Percentiles rank a stretch among this genome's conserved stretches.
Evolutionary conservation across 441 rosid species (phyloP).

Genomic region (Erodium chrysanthum): DNA sequence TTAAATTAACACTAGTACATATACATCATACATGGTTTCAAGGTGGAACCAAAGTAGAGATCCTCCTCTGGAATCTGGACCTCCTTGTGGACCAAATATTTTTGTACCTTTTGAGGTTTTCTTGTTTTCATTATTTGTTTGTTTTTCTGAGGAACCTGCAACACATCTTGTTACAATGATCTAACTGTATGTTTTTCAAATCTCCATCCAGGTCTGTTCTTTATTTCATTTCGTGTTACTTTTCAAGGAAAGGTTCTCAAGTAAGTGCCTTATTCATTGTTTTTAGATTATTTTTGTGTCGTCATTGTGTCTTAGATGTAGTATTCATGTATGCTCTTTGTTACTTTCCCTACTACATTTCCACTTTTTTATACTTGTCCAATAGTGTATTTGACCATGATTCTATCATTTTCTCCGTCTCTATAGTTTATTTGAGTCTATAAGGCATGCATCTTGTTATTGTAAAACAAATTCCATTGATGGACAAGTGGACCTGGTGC

Average conservation of each 20-base stretch:
- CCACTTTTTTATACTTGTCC: not conserved
- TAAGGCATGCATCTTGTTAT: not conserved
- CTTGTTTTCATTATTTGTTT: not conserved
- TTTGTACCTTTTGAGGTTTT: not conserved
- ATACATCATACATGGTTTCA: not conserved
- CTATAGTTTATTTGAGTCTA: not conserved
- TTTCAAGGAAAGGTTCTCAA: constrained; percentile 76
- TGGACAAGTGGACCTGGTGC: constrained; percentile 1
- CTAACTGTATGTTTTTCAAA: constrained; percentile 21
- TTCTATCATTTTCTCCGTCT: not conserved
- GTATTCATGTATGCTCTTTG: not conserved
- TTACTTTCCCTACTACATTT: not conserved
- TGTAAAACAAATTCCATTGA: constrained; percentile 5
- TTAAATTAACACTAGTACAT: not conserved
- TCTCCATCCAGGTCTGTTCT: constrained; percentile 60
- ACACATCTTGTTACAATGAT: constrained; percentile 4
- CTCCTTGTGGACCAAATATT: not conserved
- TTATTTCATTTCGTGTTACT: constrained; percentile 72
- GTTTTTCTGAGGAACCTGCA: not conserved
- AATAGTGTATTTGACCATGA: not conserved
- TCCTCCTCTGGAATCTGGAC: not conserved
- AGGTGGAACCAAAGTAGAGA: not conserved
- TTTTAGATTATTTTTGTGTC: constrained; percentile 12
- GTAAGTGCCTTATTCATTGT: constrained; percentile 37
- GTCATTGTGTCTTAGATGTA: not conserved